Conservation (phyloP, 2,329 filamentous ascomycete genomes). For the Stagonosporopsis chrysanthemi region DNA sequence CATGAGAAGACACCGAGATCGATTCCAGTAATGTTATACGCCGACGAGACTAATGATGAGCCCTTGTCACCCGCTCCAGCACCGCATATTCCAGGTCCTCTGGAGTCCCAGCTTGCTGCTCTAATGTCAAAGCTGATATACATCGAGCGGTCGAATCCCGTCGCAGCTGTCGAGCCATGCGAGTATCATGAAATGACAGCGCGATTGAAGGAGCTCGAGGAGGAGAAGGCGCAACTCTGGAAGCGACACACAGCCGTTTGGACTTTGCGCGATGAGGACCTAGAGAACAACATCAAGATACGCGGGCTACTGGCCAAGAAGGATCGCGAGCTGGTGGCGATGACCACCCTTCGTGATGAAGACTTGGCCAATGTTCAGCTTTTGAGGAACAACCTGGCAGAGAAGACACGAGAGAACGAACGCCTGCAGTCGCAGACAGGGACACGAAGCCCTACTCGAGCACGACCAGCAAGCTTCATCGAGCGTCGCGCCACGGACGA, state of each 20-base stretch:
- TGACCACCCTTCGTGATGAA: conserved; percentile 52
- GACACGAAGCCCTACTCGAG: conserved; percentile 35
- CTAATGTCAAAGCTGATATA: conserved; percentile 50
- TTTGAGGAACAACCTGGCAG: conserved; percentile 51
- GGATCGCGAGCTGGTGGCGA: conserved; percentile 50
- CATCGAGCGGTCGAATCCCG: conserved; percentile 45
- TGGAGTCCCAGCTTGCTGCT: conserved; percentile 47
- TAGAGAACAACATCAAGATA: conserved; percentile 54
- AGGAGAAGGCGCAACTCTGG: conserved; percentile 47
- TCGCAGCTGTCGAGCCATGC: conserved; percentile 46
- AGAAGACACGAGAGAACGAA: conserved; percentile 50
- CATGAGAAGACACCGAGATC: conserved; percentile 41
- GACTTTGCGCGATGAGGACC: conserved; percentile 53
- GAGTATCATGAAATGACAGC: conserved; percentile 46
- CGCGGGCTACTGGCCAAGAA: conserved; percentile 51
- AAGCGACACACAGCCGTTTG: conserved; percentile 52
- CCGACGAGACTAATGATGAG: conserved; percentile 26
- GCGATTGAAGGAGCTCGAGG: conserved; percentile 45
- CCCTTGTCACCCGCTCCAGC: conserved; percentile 27
- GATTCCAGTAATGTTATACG: conserved; percentile 23
- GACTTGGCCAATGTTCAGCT: conserved; percentile 52
- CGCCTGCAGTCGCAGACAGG: conserved; percentile 32
- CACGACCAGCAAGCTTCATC: conserved; percentile 41
- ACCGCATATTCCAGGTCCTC: conserved; percentile 43
- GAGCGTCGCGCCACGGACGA: conserved; percentile 49